Base-by-base conservation (phyloP, 2,329 filamentous ascomycete species). In the Nemania diffusa region DNA sequence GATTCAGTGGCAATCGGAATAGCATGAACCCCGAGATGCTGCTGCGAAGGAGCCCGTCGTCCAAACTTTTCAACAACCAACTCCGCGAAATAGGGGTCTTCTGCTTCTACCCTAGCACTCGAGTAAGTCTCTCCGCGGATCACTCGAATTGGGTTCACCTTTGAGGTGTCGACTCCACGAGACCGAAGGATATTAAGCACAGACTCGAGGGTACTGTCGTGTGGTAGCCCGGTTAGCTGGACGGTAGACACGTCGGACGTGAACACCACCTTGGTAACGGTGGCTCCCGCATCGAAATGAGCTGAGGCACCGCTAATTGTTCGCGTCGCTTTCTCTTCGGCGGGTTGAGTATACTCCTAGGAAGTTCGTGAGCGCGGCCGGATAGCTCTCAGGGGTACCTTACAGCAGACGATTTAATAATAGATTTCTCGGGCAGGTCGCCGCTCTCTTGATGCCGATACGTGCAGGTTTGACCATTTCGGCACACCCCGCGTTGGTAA, bases 191-290 rank as follows among this genome's bases (percentile, higher is more conserved):
- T 22, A 0, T 24, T 34, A 1, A 34, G 40, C 1, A 81, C 73
- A 1, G 67, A 71, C 0, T 34, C 50, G 0, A 55, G 57, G 0
- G 73, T 71, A 50, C 65, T 75, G 2, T 56, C 48, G 1, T 0
- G 29, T 0, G 77, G 77, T 0, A 81, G 73, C 6, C 71, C 68
- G 24, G 60, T 72, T 50, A 82, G 73, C 5, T 75, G 78, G 32
- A 80, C 72, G 0, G 78, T 75, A 0, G 79, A 81, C 57, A 78
- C 79, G 69, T 82, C 81, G 0, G 79, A 78, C 2, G 74, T 68
- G 6, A 81, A 71, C 3, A 71, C 72, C 2, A 79, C 64, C 22
- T 75, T 77, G 0, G 60, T 34, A 5, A 80, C 66, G 0, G 57
- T 57, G 1, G 76, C 78, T 4, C 80, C 80, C 15, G 75, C 74